These are phyloP conservation scores for Avena sativa DNA, from an alignment of 176 grass and related monocot species.

Conservation along the genomic window DNA sequence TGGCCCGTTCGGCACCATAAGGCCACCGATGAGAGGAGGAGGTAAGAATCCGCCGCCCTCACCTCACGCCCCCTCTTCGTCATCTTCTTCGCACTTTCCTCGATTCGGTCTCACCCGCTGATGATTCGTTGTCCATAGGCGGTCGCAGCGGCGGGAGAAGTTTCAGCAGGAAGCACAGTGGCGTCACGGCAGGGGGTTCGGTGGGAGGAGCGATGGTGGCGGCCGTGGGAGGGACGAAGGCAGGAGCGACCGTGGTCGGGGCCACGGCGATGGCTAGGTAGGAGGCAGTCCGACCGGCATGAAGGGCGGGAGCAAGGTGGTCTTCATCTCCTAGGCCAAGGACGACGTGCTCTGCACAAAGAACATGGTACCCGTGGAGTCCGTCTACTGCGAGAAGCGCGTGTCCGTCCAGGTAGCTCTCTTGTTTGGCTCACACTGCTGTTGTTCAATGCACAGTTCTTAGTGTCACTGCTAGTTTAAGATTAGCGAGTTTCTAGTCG, in stretches of 20 bases:
- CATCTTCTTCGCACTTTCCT: not conserved
- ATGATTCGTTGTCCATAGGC: not conserved
- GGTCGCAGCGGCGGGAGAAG: conserved; percentile 48
- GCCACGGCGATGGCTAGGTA: conserved; percentile 6
- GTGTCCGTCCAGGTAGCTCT: conserved; percentile 73
- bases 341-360: conserved; percentile 96
- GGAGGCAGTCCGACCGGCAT: conserved; percentile 49
- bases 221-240: not conserved
- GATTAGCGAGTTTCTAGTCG: no score
- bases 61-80: not conserved
- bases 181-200: conserved; percentile 29
- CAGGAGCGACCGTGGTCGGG: conserved; percentile 16
- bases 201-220: conserved; percentile 42
- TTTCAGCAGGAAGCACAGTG: conserved; percentile 35
- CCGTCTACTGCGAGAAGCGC: conserved; percentile 89
- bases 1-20: conserved; percentile 31
- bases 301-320: conserved; percentile 81
- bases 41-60: not conserved
- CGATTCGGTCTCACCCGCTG: not conserved
- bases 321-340: conserved; percentile 91
- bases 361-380: conserved; percentile 82
- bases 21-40: conserved; percentile 54
- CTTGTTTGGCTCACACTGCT: no score
- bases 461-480: no score
- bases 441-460: not conserved